phyloP scores from a whole-genome alignment of 2,329 filamentous ascomycete genomes.

The Penicillium digitatum region DNA sequence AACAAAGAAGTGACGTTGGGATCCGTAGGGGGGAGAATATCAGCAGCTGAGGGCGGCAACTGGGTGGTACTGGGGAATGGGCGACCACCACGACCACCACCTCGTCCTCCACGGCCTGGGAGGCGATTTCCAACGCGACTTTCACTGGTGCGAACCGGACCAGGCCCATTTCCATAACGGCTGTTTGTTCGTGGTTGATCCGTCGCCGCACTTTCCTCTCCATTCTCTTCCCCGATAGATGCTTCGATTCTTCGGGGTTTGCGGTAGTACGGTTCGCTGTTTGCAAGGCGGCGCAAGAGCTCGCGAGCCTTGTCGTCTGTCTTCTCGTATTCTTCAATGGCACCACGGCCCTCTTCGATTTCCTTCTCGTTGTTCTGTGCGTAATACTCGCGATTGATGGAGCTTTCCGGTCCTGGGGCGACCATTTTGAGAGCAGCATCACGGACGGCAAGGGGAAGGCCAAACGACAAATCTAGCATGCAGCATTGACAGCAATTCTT shows the following conservation, averaged over 20 bases:
- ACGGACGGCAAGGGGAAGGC: constrained; percentile 86
- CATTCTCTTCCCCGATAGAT: constrained; percentile 41
- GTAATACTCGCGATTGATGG: constrained; percentile 95
- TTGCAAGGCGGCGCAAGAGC: constrained; percentile 74
- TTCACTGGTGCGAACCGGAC: constrained; percentile 71
- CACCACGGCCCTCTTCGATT: constrained; percentile 84
- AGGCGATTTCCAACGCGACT: constrained; percentile 40
- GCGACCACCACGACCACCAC: constrained; percentile 48
- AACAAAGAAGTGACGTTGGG: constrained; percentile 88
- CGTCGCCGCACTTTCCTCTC: constrained; percentile 36
- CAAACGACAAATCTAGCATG: constrained; percentile 96
- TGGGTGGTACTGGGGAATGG: constrained; percentile 68
- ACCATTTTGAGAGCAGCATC: constrained; percentile 98
- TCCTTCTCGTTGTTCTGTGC: constrained; percentile 95
- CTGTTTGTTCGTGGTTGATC: constrained; percentile 43
- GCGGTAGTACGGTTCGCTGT: constrained; percentile 92
- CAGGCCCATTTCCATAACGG: constrained; percentile 48
- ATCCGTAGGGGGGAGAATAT: constrained; percentile 81
- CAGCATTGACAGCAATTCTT: constrained; percentile 99
- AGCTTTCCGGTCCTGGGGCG: constrained; percentile 83
- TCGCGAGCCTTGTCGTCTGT: constrained; percentile 96
- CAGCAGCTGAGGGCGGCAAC: constrained; percentile 73
- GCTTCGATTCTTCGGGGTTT: constrained; percentile 74
- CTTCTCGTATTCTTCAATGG: constrained; percentile 88
- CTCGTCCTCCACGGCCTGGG: constrained; percentile 48